Conservation (phyloP, 345 rosid genomes). For the rapeseed (Brassica napus) region Da-Ae NC_063449.1:41625001-41625500, state of each 20-base stretch:
- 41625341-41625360: not conserved
- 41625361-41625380: constrained; percentile 9
- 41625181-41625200: constrained; percentile 13
- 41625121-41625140: constrained; percentile 7
- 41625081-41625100: not conserved
- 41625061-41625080: not conserved
- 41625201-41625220: constrained; percentile 9
- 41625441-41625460: constrained; percentile 15
- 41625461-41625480: not conserved
- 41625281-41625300: not conserved
- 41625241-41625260: constrained; percentile 17
- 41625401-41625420: not conserved
- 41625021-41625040: not conserved
- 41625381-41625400: constrained; percentile 11
- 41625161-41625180: not conserved
- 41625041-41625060: not conserved
- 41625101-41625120: not conserved
- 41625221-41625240: constrained; percentile 20
- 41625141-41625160: constrained; percentile 25
- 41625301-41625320: not conserved
- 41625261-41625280: not conserved
- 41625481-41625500: constrained; percentile 13
- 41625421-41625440: constrained; percentile 12
- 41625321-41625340: constrained; percentile 24
- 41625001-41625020: no score